Conservation (phyloP, 208 protist genomes). For the Trypanosoma brucei region DNA sequence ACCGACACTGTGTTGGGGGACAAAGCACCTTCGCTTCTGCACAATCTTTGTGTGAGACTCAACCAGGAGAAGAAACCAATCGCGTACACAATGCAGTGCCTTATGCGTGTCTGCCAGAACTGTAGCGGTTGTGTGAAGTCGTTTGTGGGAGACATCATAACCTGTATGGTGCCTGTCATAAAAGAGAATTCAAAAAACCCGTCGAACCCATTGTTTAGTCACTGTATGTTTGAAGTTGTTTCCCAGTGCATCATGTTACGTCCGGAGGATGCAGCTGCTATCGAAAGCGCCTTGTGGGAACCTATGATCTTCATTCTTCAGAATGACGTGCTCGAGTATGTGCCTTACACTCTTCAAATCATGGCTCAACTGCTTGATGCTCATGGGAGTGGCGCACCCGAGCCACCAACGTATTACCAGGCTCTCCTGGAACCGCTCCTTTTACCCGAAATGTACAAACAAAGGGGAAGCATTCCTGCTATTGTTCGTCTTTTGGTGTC, state of each 20-base stretch:
- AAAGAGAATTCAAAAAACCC: conserved; percentile 83
- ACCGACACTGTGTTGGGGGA: conserved; percentile 40
- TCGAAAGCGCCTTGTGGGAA: conserved; percentile 87
- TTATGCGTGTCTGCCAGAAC: conserved; percentile 71
- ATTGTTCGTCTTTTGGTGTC: conserved; percentile 67
- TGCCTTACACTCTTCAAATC: conserved; percentile 96
- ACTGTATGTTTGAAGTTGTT: conserved; percentile 95
- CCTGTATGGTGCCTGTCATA: conserved; percentile 42
- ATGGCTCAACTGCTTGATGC: conserved; percentile 92
- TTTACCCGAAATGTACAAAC: conserved; percentile 52
- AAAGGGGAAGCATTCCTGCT: conserved; percentile 76
- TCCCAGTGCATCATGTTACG: conserved; percentile 83
- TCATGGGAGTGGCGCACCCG: conserved; percentile 20
- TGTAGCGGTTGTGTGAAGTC: conserved; percentile 37
- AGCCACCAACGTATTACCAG: conserved; percentile 54
- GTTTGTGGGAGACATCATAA: conserved; percentile 59
- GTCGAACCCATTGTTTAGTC: conserved; percentile 93
- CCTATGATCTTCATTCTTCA: conserved; percentile 82
- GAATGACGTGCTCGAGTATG: conserved; percentile 92
- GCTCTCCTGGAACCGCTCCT: conserved; percentile 60
- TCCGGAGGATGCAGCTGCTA: conserved; percentile 31
- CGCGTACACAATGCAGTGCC: conserved; percentile 91
- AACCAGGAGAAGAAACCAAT: conserved; percentile 53
- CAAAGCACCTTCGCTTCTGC: conserved; percentile 58
- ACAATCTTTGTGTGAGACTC: conserved; percentile 82